Percentiles rank a stretch among this genome's conserved stretches.
phyloP scores from a whole-genome alignment of 2,329 filamentous ascomycete species.

The Ramularia collo-cygni region DNA sequence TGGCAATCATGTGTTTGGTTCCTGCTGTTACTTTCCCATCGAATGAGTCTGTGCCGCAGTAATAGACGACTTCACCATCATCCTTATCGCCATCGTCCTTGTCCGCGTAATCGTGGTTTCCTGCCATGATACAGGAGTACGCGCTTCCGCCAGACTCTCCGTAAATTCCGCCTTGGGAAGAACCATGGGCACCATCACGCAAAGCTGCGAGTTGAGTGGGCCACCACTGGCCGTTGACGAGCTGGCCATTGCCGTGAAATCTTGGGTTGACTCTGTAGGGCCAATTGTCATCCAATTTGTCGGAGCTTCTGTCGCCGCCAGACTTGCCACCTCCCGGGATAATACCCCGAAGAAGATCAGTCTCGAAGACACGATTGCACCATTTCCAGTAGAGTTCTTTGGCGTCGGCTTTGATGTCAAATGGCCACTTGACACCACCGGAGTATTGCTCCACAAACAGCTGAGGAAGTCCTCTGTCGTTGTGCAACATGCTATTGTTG shows the following conservation, averaged over 20 bases:
- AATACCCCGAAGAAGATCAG: conserved; percentile 43
- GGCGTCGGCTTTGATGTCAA: conserved; percentile 43
- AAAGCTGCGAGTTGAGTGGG: conserved; percentile 46
- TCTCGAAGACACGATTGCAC: conserved; percentile 35
- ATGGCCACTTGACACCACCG: conserved; percentile 32
- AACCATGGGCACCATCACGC: conserved; percentile 49
- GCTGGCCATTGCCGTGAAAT: conserved; percentile 30
- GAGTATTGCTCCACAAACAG: conserved; percentile 33
- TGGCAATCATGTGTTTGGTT: conserved; percentile 41
- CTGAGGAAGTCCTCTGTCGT: conserved; percentile 32
- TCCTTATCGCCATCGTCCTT: conserved; percentile 42
- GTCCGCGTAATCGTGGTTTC: conserved; percentile 23
- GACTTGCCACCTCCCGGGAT: conserved; percentile 13
- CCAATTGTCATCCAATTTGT: conserved; percentile 21
- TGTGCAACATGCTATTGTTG: conserved; percentile 32
- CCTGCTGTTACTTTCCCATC: conserved; percentile 28
- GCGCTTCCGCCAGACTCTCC: conserved; percentile 43
- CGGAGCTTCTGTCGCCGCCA: conserved; percentile 17
- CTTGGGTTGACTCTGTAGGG: conserved; percentile 19
- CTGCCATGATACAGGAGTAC: conserved; percentile 49
- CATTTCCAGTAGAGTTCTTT: conserved; percentile 42
- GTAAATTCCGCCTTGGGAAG: conserved; percentile 44
- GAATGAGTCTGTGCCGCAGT: conserved; percentile 45
- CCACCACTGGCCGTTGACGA: conserved; percentile 49
- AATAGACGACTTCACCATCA: conserved; percentile 43